Evolutionary conservation across 768 basidiomycete genomes (phyloP).

Genomic region (Lactifluus subvellereus): DNA sequence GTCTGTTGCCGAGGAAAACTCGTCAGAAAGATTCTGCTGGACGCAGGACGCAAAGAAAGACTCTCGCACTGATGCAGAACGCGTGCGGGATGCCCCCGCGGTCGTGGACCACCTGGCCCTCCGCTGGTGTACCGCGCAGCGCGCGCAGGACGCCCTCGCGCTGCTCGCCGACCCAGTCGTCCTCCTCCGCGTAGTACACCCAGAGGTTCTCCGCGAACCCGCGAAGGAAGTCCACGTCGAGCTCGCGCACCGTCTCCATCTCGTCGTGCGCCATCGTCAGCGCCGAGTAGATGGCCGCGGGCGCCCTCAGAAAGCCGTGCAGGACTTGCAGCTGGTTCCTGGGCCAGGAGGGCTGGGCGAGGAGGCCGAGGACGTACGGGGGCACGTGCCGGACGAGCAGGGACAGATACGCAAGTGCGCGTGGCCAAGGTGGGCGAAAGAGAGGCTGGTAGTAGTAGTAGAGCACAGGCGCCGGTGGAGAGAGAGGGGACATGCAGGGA

Average conservation of each 20-base stretch:
- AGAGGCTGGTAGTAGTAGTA: conserved; percentile 34
- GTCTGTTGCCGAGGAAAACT: conserved; percentile 18
- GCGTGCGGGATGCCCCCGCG: conserved; percentile 23
- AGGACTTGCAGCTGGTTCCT: conserved; percentile 41
- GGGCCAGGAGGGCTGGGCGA: conserved; percentile 50
- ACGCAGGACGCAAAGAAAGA: background rate
- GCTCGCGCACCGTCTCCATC: conserved; percentile 52
- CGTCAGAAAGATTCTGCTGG: background rate
- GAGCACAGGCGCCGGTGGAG: too few species aligned
- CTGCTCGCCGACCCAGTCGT: conserved; percentile 66
- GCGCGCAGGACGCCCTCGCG: conserved; percentile 34
- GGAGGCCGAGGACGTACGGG: conserved; percentile 36
- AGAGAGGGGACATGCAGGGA: too few species aligned
- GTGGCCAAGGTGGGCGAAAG: conserved; percentile 43
- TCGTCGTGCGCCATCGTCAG: conserved; percentile 63
- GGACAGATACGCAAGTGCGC: conserved; percentile 42
- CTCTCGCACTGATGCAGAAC: conserved; percentile 5
- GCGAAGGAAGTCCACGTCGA: conserved; percentile 43
- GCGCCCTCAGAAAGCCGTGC: conserved; percentile 45
- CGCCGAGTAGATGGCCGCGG: conserved; percentile 44
- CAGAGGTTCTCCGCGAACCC: conserved; percentile 37
- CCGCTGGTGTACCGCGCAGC: conserved; percentile 36
- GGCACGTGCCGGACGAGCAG: conserved; percentile 37
- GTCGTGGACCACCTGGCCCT: conserved; percentile 40
- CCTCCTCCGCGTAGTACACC: conserved; percentile 56